These are phyloP conservation scores for Porogramme epimiltina DNA, from an alignment of 1,284 basidiomycete species.

Conservation along the genomic window DNA sequence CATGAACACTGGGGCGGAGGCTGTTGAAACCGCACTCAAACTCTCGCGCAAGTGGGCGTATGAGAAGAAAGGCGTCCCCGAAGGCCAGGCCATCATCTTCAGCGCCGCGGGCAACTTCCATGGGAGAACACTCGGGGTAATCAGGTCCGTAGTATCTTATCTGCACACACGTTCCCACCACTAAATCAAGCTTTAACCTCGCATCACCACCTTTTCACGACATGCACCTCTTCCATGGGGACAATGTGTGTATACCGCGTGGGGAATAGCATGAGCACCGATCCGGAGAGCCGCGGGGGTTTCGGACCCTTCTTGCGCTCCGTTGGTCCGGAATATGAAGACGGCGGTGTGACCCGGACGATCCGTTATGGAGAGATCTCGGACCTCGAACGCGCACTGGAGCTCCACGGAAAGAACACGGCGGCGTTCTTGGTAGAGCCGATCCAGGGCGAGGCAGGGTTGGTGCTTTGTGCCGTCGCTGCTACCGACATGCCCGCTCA, in stretches of 20 bases:
- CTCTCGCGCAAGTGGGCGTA: slow-evolving; percentile 94
- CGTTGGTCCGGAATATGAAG: slow-evolving; percentile 78
- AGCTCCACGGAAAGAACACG: slow-evolving; percentile 81
- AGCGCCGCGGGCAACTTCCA: slow-evolving; percentile 94
- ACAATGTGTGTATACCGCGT: slow-evolving; percentile 3
- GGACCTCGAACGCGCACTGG: slow-evolving; percentile 83
- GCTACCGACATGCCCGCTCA: background rate
- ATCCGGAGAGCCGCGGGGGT: slow-evolving; percentile 84
- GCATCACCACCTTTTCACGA: slow-evolving; percentile 7
- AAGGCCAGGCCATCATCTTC: slow-evolving; percentile 87
- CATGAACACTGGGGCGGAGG: slow-evolving; percentile 99
- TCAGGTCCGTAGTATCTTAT: slow-evolving; percentile 53
- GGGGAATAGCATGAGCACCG: slow-evolving; percentile 86
- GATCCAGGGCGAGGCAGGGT: slow-evolving; percentile 98
- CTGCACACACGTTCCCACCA: slow-evolving; percentile 1
- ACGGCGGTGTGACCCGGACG: slow-evolving; percentile 48
- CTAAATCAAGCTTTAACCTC: slow-evolving; percentile 20
- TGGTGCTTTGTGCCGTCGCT: slow-evolving; percentile 32
- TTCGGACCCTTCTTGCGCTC: slow-evolving; percentile 91
- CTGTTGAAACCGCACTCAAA: slow-evolving; percentile 90
- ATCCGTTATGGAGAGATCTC: slow-evolving; percentile 85
- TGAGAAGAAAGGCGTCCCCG: slow-evolving; percentile 81
- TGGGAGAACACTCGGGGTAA: slow-evolving; percentile 89
- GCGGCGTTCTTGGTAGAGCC: slow-evolving; percentile 97
- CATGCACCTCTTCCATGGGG: slow-evolving; percentile 8